Evolutionary conservation across 768 basidiomycete species (phyloP).

Genomic region (Pisolithus orientalis): DNA sequence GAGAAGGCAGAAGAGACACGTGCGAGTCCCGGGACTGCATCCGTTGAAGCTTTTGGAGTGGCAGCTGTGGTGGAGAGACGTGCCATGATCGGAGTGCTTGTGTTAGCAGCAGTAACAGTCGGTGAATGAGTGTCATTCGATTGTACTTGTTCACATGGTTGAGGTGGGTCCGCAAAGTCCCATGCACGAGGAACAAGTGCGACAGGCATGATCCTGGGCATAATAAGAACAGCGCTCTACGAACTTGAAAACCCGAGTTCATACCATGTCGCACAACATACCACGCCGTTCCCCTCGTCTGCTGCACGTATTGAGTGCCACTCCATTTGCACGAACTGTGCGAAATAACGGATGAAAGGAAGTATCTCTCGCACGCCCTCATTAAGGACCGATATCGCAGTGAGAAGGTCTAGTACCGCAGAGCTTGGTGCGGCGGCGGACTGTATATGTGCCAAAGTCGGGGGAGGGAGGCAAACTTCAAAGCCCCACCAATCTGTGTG

Average conservation of each 20-base stretch:
- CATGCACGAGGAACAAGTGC: conserved; percentile 75
- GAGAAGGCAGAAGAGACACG: conserved; percentile 28
- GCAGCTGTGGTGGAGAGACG: conserved; percentile 18
- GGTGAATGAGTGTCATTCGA: conserved; percentile 12
- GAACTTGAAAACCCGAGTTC: conserved; percentile 9
- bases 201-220: conserved; percentile 65
- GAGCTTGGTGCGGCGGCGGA: conserved; percentile 54
- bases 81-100: conserved; percentile 12
- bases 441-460: conserved; percentile 54
- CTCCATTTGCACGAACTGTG: conserved; percentile 74
- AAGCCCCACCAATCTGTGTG: conserved; percentile 85
- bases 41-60: conserved; percentile 26
- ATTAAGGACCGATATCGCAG: conserved; percentile 61
- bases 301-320: conserved; percentile 57
- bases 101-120: conserved; percentile 4
- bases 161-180: conserved; percentile 58
- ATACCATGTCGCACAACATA: conserved; percentile 87
- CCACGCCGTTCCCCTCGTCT: conserved; percentile 69
- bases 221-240: not conserved
- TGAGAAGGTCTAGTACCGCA: conserved; percentile 66
- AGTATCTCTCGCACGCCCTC: conserved; percentile 78
- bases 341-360: conserved; percentile 78
- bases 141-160: conserved; percentile 15
- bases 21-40: conserved; percentile 6
- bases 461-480: conserved; percentile 69